Conservation (phyloP, 2,329 filamentous ascomycete genomes). For the Claviceps spartinae region DNA sequence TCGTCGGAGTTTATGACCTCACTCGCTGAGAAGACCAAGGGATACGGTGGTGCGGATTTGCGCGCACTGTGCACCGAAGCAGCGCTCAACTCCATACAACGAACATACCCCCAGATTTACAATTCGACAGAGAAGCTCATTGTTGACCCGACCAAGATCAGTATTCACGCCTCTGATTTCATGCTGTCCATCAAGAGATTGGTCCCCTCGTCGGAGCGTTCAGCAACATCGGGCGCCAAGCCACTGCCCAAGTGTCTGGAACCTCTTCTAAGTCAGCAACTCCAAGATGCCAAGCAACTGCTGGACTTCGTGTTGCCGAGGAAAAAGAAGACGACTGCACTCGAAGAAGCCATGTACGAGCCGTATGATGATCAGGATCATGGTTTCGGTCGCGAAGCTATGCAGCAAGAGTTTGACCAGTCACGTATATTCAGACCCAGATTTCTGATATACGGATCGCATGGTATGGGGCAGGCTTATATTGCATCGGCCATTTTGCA, state of each 20-base stretch:
- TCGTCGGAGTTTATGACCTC: conserved; percentile 66
- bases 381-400: conserved; percentile 72
- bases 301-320: conserved; percentile 69
- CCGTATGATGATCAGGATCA: conserved; percentile 69
- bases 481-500: conserved; percentile 74
- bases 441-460: conserved; percentile 65
- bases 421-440: conserved; percentile 80
- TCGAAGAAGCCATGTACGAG: conserved; percentile 89
- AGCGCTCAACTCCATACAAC: conserved; percentile 86
- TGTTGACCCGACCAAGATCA: conserved; percentile 74
- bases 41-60: conserved; percentile 90
- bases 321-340: conserved; percentile 72
- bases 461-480: conserved; percentile 91
- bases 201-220: conserved; percentile 85
- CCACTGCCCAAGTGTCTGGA: conserved; percentile 69
- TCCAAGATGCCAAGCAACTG: conserved; percentile 53
- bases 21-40: conserved; percentile 80
- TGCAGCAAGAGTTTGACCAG: conserved; percentile 67
- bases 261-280: conserved; percentile 62
- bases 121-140: conserved; percentile 76
- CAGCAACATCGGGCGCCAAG: conserved; percentile 69
- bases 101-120: conserved; percentile 95
- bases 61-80: conserved; percentile 92
- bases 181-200: conserved; percentile 96
- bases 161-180: conserved; percentile 84